Evolutionary conservation across 192 early-diverging fungal species (phyloP).

Genomic region (Funneliformis mosseae): DNA sequence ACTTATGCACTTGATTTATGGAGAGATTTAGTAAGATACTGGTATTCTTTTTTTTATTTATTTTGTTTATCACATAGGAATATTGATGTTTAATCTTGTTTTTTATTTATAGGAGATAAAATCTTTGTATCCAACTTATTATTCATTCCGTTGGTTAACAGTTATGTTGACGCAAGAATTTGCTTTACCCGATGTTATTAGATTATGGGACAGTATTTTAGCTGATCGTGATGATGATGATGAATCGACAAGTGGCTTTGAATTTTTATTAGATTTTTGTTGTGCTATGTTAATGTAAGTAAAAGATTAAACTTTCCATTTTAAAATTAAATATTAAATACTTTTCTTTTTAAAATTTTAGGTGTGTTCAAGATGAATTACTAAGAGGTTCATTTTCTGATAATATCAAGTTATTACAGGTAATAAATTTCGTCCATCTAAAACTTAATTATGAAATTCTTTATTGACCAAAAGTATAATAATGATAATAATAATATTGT

Average conservation of each 20-base stretch:
- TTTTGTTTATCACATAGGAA: background rate
- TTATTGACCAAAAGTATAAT: too few species aligned
- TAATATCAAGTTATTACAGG: slow-evolving; percentile 63
- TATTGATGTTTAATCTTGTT: too few species aligned
- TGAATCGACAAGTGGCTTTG: slow-evolving; percentile 46
- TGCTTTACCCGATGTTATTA: slow-evolving; percentile 73
- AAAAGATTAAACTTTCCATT: background rate
- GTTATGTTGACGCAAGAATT: slow-evolving; percentile 76
- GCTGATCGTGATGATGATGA: slow-evolving; percentile 58
- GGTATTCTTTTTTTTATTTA: background rate
- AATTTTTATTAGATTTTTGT: slow-evolving; percentile 75
- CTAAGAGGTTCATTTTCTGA: slow-evolving; percentile 62
- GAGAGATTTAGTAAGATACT: slow-evolving; percentile 48
- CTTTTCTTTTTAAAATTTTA: background rate
- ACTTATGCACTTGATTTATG: slow-evolving; percentile 63
- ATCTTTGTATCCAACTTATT: slow-evolving; percentile 70
- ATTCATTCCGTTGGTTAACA: slow-evolving; percentile 82
- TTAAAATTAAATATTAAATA: background rate
- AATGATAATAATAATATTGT: too few species aligned
- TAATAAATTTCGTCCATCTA: slow-evolving; percentile 23
- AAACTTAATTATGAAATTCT: background rate
- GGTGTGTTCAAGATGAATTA: slow-evolving; percentile 44
- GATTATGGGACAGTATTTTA: slow-evolving; percentile 79
- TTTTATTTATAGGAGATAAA: slow-evolving; percentile 44
- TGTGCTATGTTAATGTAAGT: slow-evolving; percentile 72